phyloP scores from a whole-genome alignment of 2,329 filamentous ascomycete species.

The Coniochaeta pulveracea region DNA sequence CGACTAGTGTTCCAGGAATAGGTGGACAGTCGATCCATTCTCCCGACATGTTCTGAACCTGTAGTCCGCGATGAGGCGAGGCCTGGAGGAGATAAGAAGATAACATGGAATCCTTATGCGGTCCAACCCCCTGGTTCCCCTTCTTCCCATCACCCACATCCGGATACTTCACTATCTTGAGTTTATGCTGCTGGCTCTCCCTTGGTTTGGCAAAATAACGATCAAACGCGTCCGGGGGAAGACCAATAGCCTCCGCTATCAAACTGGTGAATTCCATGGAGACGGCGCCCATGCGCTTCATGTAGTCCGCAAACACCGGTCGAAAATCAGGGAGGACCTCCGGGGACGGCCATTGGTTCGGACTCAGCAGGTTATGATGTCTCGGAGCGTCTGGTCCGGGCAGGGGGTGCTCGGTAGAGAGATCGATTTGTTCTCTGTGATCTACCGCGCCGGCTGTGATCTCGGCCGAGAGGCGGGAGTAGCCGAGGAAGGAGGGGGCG shows the following conservation, averaged over 20 bases:
- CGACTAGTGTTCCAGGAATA: conserved; percentile 65
- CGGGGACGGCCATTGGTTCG: conserved; percentile 66
- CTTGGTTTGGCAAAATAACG: conserved; percentile 56
- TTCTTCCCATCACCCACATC: conserved; percentile 41
- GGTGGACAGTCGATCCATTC: conserved; percentile 78
- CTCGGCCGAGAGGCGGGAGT: conserved; percentile 54
- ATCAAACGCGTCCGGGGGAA: conserved; percentile 59
- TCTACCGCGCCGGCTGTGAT: conserved; percentile 66
- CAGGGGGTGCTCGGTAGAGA: conserved; percentile 65
- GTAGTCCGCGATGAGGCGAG: conserved; percentile 61
- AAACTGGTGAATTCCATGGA: conserved; percentile 66
- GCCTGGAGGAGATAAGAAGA: conserved; percentile 74
- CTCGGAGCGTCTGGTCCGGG: conserved; percentile 51
- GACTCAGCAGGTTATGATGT: conserved; percentile 67
- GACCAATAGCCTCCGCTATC: conserved; percentile 72
- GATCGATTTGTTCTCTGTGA: conserved; percentile 77
- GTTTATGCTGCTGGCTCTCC: conserved; percentile 64
- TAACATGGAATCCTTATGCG: conserved; percentile 80
- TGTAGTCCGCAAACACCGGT: conserved; percentile 61
- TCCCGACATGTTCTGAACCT: conserved; percentile 71
- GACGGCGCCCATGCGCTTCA: conserved; percentile 60
- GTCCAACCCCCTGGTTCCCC: conserved; percentile 47
- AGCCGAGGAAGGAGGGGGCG: conserved; percentile 59
- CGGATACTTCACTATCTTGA: conserved; percentile 83
- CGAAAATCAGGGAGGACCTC: conserved; percentile 56